Percentiles rank a stretch among this genome's conserved stretches.
phyloP scores from a whole-genome alignment of 2,329 filamentous ascomycete species.

The Thermothelomyces thermophilus region DNA sequence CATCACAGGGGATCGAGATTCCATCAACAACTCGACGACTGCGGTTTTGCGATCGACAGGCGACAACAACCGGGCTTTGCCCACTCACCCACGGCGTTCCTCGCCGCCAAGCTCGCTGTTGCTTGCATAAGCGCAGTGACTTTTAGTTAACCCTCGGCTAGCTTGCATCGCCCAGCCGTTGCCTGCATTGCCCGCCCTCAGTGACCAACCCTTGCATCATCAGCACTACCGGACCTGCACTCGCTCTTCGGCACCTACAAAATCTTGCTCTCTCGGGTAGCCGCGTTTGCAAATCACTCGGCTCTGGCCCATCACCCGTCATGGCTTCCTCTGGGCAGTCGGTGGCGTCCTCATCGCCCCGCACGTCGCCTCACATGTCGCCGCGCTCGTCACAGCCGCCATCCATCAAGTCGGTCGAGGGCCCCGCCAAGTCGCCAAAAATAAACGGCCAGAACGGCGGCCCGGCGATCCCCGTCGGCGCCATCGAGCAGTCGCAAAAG shows the following conservation, averaged over 20 bases:
- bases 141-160: conserved; percentile 14
- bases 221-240: background rate
- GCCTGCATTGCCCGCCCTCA: background rate
- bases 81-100: conserved; percentile 24
- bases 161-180: conserved; percentile 5
- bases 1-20: conserved; percentile 13
- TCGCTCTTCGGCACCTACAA: background rate
- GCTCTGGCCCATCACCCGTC: conserved; percentile 8
- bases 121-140: conserved; percentile 28
- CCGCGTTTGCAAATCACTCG: background rate
- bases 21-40: conserved; percentile 13
- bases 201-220: conserved; percentile 8
- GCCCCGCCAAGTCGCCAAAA: conserved; percentile 34
- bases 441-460: conserved; percentile 36
- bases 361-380: conserved; percentile 39
- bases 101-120: conserved; percentile 26
- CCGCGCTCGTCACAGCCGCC: conserved; percentile 43
- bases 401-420: conserved; percentile 43
- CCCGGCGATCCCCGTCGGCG: conserved; percentile 21
- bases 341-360: conserved; percentile 36
- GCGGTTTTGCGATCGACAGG: conserved; percentile 24
- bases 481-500: conserved; percentile 32
- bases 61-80: conserved; percentile 22
- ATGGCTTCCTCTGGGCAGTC: conserved; percentile 30
- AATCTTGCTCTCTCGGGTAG: background rate